Conservation (phyloP, 2,329 filamentous ascomycete species). For the Ascosphaera apis region DNA sequence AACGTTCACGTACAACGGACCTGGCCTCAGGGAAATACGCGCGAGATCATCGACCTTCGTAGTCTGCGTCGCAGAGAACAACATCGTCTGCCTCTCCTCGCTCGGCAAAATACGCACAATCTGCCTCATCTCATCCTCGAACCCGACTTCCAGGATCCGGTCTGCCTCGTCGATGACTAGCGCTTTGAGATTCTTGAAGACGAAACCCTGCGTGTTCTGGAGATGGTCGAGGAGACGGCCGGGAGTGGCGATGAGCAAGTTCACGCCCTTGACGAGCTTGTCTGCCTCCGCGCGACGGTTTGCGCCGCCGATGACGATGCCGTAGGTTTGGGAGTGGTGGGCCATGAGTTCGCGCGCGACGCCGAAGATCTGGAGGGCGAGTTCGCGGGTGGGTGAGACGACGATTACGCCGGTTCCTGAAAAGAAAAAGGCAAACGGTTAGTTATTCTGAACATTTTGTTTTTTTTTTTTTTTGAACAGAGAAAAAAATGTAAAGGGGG, state of each 20-base stretch:
- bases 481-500: not conserved
- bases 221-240: conserved; percentile 84
- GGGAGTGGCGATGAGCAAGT: conserved; percentile 81
- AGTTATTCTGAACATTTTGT: conserved; percentile 2
- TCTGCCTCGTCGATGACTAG: conserved; percentile 94
- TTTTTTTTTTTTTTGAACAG: conserved; percentile 1
- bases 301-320: conserved; percentile 88
- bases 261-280: conserved; percentile 85
- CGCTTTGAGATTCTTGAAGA: conserved; percentile 68
- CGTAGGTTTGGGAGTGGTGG: conserved; percentile 82
- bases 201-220: conserved; percentile 71
- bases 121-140: conserved; percentile 94
- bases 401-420: conserved; percentile 62
- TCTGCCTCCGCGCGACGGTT: conserved; percentile 79
- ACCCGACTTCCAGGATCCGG: conserved; percentile 86
- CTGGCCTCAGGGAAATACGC: conserved; percentile 71
- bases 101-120: conserved; percentile 86
- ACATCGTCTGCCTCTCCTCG: conserved; percentile 65
- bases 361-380: conserved; percentile 88
- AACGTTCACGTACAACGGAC: conserved; percentile 91
- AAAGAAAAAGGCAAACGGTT: not conserved
- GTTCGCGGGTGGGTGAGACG: conserved; percentile 76
- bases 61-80: conserved; percentile 97
- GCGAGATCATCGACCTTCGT: conserved; percentile 97
- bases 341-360: conserved; percentile 85